These are phyloP conservation scores for Dactylellina parvicollis DNA, from an alignment of 2,329 filamentous ascomycete genomes.

Conservation along the genomic window DNA sequence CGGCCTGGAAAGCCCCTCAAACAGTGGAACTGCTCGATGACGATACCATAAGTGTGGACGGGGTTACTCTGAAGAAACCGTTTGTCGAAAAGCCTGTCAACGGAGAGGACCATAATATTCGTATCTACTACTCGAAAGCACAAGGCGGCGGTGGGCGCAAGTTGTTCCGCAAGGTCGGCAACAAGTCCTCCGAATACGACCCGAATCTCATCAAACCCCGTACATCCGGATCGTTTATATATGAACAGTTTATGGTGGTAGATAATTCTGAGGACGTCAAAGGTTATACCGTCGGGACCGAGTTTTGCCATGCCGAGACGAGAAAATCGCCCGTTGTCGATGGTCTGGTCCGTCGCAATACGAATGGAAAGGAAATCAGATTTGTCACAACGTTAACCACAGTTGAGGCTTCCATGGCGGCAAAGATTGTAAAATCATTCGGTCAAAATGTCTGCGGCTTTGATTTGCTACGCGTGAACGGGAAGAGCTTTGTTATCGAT, in stretches of 20 bases:
- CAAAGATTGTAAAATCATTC: slow-evolving; percentile 89
- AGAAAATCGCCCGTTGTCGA: slow-evolving; percentile 97
- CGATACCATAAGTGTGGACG: slow-evolving; percentile 88
- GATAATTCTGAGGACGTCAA: slow-evolving; percentile 99
- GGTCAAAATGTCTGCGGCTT: slow-evolving; percentile 96
- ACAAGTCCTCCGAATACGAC: slow-evolving; percentile 97
- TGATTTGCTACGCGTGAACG: slow-evolving; percentile 85
- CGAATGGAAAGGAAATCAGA: slow-evolving; percentile 93
- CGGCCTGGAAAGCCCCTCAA: slow-evolving; percentile 65
- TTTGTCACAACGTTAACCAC: slow-evolving; percentile 87
- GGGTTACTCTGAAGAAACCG: slow-evolving; percentile 81
- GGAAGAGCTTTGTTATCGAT: slow-evolving; percentile 96
- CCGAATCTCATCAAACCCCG: slow-evolving; percentile 78
- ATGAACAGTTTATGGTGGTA: slow-evolving; percentile 95
- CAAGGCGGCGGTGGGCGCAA: slow-evolving; percentile 88
- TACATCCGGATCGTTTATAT: slow-evolving; percentile 86
- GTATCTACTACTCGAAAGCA: slow-evolving; percentile 92
- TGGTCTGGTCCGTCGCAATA: slow-evolving; percentile 92
- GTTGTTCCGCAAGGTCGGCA: slow-evolving; percentile 95
- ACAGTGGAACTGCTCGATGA: slow-evolving; percentile 87
- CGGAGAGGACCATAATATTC: slow-evolving; percentile 97
- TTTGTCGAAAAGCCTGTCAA: slow-evolving; percentile 99
- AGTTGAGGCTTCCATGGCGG: slow-evolving; percentile 85
- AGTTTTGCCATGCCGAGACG: slow-evolving; percentile 95
- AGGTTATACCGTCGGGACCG: slow-evolving; percentile 92